Base-by-base conservation (phyloP, 371 early-diverging fungal genomes). In the Mucor velutinosus region DNA sequence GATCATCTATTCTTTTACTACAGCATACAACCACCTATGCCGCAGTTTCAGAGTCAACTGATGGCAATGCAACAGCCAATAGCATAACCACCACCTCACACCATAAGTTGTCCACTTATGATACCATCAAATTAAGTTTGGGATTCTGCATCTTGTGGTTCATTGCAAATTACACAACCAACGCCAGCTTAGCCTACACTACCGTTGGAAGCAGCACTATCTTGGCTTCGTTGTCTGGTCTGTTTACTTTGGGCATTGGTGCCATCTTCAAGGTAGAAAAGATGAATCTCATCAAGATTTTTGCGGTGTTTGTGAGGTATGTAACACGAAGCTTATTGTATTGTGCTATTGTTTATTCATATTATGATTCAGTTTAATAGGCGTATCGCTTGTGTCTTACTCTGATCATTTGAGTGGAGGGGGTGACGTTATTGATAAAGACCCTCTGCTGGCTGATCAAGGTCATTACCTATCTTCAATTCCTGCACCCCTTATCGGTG, bases 171-270 rank as follows among this genome's bases (percentile, higher is more conserved):
- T 89, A 89, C 77, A 80, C 88, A 6, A 90, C 86, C 35, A 94
- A 93, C 66, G 88, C 91, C 4, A 91, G 93, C 41, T 74, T 93
- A 29, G 91, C 91, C 3, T 90, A 90, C 66, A 94, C 94, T 4
- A 85, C 87, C 5, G 95, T 94, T n/a, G 90, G 92, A 4, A 92
- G 90, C 70, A 87, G 90, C 37, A 92, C 95, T 23, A 94, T 94
- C 33, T 74, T 94, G 30, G 80, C 90, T 23, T 90, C 92, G 12
- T 92, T 90, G 71, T 91, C 92, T 53, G 92, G 92, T 21, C 80
- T 92, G 23, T 92, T 91, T 63, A 93, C 94, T 3, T 75, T 93
- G n/a, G 74, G 79, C 3, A 83, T 93, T 47, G 93, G 93, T 7
- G 78, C 88, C 0, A 41, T 84, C 12, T 70, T 81, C 27, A 83